A percentile compares a stretch with the other conserved stretches of the same genome.
Evolutionary conservation across 75 land plant genomes (phyloP).

Genomic region (Azolla pinnata): DNA sequence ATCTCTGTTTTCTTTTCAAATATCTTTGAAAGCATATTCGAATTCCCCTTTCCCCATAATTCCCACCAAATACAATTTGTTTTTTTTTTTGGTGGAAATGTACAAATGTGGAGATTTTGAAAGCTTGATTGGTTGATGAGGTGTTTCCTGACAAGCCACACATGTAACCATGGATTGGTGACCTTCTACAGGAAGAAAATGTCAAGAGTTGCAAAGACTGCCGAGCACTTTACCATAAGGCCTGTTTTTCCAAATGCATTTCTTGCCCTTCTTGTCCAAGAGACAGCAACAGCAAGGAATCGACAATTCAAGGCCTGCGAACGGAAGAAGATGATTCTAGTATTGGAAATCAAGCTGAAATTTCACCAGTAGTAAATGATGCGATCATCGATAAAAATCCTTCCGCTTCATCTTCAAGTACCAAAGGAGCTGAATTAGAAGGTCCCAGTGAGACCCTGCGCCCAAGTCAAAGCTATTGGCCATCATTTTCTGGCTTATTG

Average conservation of each 20-base stretch:
- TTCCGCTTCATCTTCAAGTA: too few species aligned
- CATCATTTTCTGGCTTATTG: too few species aligned
- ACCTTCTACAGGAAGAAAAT: conserved; percentile 43
- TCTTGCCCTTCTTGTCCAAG: conserved; percentile 34
- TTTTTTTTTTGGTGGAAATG: not conserved
- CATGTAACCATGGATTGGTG: too few species aligned
- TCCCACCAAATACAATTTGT: not conserved
- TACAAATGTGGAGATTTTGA: not conserved
- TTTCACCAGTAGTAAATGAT: too few species aligned
- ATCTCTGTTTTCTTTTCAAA: not conserved
- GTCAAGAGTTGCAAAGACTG: conserved; percentile 44
- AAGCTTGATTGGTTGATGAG: not conserved
- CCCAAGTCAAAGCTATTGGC: too few species aligned
- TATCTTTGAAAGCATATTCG: not conserved
- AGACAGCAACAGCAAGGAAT: not conserved
- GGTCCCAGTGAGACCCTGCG: too few species aligned
- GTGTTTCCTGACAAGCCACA: not conserved
- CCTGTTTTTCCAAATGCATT: conserved; percentile 40
- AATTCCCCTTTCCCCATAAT: not conserved
- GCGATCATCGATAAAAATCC: too few species aligned
- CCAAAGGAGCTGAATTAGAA: too few species aligned
- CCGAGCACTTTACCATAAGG: conserved; percentile 44
- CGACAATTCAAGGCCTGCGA: too few species aligned
- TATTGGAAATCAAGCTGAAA: too few species aligned
- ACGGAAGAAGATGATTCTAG: too few species aligned